phyloP scores from a whole-genome alignment of 2,329 filamentous ascomycete species.

The Colletotrichum paranaense region DNA sequence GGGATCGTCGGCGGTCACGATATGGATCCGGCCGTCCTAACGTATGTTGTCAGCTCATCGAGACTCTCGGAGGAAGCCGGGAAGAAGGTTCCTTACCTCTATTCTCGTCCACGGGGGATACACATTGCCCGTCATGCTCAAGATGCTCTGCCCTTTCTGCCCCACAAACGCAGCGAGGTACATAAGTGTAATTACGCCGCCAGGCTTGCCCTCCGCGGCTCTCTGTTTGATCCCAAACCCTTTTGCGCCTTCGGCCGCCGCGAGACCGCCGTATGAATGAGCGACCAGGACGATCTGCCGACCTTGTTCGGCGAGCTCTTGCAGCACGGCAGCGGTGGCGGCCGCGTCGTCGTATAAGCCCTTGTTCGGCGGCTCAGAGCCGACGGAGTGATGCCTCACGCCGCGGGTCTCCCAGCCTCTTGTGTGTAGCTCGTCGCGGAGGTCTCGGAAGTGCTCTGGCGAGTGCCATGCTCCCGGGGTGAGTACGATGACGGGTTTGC shows the following conservation, averaged over 20 bases:
- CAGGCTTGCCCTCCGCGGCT: conserved; percentile 43
- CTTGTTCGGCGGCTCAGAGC: conserved; percentile 41
- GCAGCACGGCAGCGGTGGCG: conserved; percentile 41
- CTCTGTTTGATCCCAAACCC: conserved; percentile 48
- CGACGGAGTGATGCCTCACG: conserved; percentile 45
- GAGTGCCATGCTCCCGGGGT: conserved; percentile 52
- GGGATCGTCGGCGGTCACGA: conserved; percentile 9
- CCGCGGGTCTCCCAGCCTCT: conserved; percentile 46
- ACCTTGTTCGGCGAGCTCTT: conserved; percentile 44
- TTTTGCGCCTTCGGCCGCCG: conserved; percentile 49
- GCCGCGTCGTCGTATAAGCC: conserved; percentile 45
- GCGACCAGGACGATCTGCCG: conserved; percentile 54
- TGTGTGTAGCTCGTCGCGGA: conserved; percentile 43
- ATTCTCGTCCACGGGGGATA: conserved; percentile 41
- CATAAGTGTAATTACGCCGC: conserved; percentile 50
- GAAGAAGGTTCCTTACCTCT: conserved; percentile 26
- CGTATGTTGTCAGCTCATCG: background rate
- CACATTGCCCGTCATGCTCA: conserved; percentile 33
- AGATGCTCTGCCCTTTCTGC: conserved; percentile 39
- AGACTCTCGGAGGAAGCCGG: conserved; percentile 2
- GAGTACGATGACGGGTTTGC: conserved; percentile 46
- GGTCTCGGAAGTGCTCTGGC: conserved; percentile 42
- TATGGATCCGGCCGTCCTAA: conserved; percentile 15
- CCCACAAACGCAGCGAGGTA: conserved; percentile 49
- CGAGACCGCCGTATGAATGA: conserved; percentile 56